These are phyloP conservation scores for Aspergillus sp. DNA, from an alignment of 2,329 filamentous ascomycete genomes.

Conservation along the genomic window DNA sequence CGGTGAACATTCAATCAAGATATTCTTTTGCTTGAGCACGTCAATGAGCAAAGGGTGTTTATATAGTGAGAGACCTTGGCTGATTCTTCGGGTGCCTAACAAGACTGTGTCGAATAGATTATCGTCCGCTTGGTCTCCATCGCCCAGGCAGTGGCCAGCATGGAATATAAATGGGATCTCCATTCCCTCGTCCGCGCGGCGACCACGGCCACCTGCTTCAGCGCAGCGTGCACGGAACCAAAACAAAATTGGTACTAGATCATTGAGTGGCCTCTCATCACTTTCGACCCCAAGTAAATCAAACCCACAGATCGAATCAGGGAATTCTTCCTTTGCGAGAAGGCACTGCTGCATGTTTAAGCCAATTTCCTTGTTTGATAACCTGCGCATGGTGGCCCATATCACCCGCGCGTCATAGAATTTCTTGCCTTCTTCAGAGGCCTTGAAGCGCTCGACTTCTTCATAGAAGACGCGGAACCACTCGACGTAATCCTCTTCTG, in stretches of 20 bases:
- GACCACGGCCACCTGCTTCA: constrained; percentile 56
- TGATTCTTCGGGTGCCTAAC: constrained; percentile 83
- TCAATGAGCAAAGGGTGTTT: constrained; percentile 89
- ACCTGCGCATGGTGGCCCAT: constrained; percentile 72
- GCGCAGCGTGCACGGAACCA: constrained; percentile 86
- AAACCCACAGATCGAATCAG: constrained; percentile 79
- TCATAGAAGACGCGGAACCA: constrained; percentile 74
- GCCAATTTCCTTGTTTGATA: constrained; percentile 65
- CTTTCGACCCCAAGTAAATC: constrained; percentile 91
- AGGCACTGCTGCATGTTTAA: constrained; percentile 88
- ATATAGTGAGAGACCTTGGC: constrained; percentile 83
- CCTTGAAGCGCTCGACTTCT: constrained; percentile 74
- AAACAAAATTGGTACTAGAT: constrained; percentile 80
- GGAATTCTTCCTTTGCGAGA: constrained; percentile 73
- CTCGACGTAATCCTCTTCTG: constrained; percentile 66
- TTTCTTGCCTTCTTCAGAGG: constrained; percentile 64
- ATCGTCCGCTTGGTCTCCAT: constrained; percentile 71
- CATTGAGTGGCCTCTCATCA: constrained; percentile 69
- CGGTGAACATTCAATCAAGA: constrained; percentile 85
- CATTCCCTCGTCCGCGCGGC: constrained; percentile 73
- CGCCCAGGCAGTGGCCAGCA: constrained; percentile 82
- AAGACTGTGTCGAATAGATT: constrained; percentile 90
- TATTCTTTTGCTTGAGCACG: constrained; percentile 83
- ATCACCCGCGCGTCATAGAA: constrained; percentile 88
- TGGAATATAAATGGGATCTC: constrained; percentile 95